Evolutionary conservation across 2,329 filamentous ascomycete species (phyloP), one percentile per base, ranked within the genome.

Genomic region (Berkeleyomyces basicola): DNA sequence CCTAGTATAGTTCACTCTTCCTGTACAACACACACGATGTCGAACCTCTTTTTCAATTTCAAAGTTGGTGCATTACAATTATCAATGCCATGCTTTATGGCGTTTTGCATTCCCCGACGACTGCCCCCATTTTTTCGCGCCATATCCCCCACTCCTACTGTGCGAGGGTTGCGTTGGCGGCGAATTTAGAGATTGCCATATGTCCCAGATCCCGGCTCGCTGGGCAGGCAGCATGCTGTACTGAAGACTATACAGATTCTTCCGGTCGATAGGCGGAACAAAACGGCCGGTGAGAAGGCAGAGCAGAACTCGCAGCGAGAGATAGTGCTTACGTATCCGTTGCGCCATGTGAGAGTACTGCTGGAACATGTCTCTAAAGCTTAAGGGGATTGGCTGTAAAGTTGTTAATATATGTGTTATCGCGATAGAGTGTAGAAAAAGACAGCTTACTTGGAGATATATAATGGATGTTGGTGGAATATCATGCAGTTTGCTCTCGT

Each of bases 311-410:
- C 85, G 82, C 0, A 90, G 90, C 0, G 90, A 92, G 51, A 97
- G 79, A 72, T 99, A 99, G 74, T 99, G 93, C 72, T 95, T 96
- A 63, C 90, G 86, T 66, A 99, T 89, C 58, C 93, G 89, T 66
- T 88, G 84, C 37, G 87, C 90, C 69, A 99, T 89, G 72, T 96
- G 90, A 70, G 95, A 96, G 74, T 99, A 99, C 70, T 97, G 91
- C 65, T 95, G 83, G 73, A 99, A 97, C 83, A 97, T 97, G 69
- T 88, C 88, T n/a, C 85, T 82, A 67, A 97, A 88, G 3, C 88
- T 85, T 5, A 99, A 82, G 2, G 93, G 92, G 5, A 96, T 87
- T 3, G 92, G 92, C 85, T 93, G 68, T 3, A 33, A 42, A 9
- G 43, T 4, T 39, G 61, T 59, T 43, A 63, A 63, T 66, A 57